phyloP scores from a whole-genome alignment of 1,139 yeast species.

The Petasospora rhodanensis region DNA sequence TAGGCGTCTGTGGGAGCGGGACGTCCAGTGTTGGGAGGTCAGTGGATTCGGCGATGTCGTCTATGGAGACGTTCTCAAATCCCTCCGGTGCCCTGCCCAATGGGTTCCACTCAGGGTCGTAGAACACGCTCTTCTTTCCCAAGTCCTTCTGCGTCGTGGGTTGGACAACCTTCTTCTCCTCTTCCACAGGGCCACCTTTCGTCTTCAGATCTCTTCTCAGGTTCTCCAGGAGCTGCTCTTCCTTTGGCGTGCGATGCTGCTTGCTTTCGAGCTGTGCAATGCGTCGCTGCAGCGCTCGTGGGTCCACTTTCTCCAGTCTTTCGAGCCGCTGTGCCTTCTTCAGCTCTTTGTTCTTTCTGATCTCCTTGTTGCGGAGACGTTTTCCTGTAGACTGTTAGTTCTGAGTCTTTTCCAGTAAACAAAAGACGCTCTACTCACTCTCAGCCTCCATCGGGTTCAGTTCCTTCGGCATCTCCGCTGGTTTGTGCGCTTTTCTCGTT shows the following conservation, averaged over 20 bases:
- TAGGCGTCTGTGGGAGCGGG: conserved; percentile 26
- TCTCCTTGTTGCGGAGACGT: conserved; percentile 27
- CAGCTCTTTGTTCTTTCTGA: conserved; percentile 26
- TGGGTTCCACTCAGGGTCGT: conserved; percentile 41
- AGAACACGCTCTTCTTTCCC: conserved; percentile 34
- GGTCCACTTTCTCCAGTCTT: conserved; percentile 17
- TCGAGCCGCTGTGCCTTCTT: conserved; percentile 19
- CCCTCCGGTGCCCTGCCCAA: conserved; percentile 33
- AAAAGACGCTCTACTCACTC: no score
- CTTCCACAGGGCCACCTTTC: conserved; percentile 13
- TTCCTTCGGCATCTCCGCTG: conserved; percentile 18
- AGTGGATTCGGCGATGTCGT: neutral
- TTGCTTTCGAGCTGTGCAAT: conserved; percentile 16
- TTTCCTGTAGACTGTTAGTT: conserved; percentile 23
- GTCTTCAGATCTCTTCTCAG: neutral
- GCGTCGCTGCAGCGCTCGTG: conserved; percentile 13
- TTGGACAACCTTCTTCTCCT: conserved; percentile 22
- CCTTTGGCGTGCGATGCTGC: conserved; percentile 2
- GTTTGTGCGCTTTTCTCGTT: no score
- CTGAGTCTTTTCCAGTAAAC: no score
- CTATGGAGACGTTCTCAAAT: conserved; percentile 21
- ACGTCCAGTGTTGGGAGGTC: conserved; percentile 14
- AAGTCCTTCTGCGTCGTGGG: conserved; percentile 20
- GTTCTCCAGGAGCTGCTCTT: neutral
- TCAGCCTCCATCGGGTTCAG: conserved; percentile 23